Conservation (phyloP, 345 rosid genomes). For the Eucalyptus sp. region DNA sequence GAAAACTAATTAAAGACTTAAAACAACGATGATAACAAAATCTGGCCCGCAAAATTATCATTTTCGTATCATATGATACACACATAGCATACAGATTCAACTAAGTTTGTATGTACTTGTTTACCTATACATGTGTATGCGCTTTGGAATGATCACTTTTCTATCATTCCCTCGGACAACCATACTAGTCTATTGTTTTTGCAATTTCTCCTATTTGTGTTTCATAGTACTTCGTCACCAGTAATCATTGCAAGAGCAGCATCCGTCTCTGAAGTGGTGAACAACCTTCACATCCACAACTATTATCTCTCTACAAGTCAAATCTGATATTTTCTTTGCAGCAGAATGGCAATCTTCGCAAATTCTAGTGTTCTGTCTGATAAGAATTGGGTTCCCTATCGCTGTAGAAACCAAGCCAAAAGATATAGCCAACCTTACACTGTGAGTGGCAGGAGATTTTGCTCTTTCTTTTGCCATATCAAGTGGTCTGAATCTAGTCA, state of each 20-base stretch:
- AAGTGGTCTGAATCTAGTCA: constrained; percentile 22
- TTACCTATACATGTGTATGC: not conserved
- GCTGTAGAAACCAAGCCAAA: constrained; percentile 48
- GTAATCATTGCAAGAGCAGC: constrained; percentile 2
- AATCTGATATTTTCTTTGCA: constrained; percentile 35
- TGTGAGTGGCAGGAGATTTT: constrained; percentile 33
- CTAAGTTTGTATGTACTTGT: not conserved
- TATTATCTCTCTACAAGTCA: constrained; percentile 40
- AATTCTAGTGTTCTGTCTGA: constrained; percentile 55
- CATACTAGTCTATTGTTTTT: constrained; percentile 14
- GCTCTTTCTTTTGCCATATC: constrained; percentile 12
- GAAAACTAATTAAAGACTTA: not conserved
- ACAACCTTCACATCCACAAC: constrained; percentile 41
- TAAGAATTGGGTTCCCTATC: constrained; percentile 29
- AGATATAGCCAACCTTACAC: constrained; percentile 46
- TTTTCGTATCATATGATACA: not conserved
- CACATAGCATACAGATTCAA: not conserved
- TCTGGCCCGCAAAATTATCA: not conserved
- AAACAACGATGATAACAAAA: not conserved
- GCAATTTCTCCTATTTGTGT: not conserved
- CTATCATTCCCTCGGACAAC: constrained; percentile 10
- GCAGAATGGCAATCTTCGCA: constrained; percentile 53
- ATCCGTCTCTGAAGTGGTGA: constrained; percentile 57
- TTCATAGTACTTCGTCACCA: not conserved
- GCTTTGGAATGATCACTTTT: not conserved